These are phyloP conservation scores for Malania oleifera DNA, from an alignment of 164 flowering plant species.

Conservation along the genomic window DNA sequence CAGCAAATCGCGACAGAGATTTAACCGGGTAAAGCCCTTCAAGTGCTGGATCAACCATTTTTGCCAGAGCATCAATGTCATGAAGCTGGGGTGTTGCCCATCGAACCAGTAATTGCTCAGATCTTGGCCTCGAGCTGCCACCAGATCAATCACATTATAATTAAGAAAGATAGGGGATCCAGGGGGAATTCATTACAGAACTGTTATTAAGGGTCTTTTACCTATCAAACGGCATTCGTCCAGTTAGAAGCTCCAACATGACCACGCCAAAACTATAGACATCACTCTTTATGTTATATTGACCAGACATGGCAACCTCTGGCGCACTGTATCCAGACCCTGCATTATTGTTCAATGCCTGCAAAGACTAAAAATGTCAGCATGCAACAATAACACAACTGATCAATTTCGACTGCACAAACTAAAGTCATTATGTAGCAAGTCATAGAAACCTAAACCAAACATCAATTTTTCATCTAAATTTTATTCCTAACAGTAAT, in stretches of 20 bases:
- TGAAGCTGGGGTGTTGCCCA: conserved; percentile 99
- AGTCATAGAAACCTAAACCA: too few relatives aligned
- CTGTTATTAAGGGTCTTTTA: conserved; percentile 13
- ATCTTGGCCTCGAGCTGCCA: conserved; percentile 71
- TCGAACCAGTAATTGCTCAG: conserved; percentile 90
- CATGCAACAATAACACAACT: not conserved
- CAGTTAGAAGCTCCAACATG: conserved; percentile 94
- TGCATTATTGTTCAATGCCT: conserved; percentile 48
- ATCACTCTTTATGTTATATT: conserved; percentile 82
- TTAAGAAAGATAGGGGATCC: not conserved
- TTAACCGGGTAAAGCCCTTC: conserved; percentile 88
- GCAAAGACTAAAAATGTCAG: conserved; percentile 10
- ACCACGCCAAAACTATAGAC: conserved; percentile 96
- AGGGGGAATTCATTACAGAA: not conserved
- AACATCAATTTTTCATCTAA: too few relatives aligned
- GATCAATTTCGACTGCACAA: not conserved
- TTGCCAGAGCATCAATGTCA: conserved; percentile 87
- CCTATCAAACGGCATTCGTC: conserved; percentile 96
- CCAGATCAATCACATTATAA: not conserved
- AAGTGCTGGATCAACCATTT: conserved; percentile 94
- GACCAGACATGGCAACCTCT: conserved; percentile 89
- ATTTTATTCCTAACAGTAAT: too few relatives aligned
- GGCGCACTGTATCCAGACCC: conserved; percentile 86
- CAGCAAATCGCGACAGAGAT: conserved; percentile 97
- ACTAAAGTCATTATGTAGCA: not conserved